Evolutionary conservation across 2,329 filamentous ascomycete species (phyloP).

Genomic region (Bisporella sp.): DNA sequence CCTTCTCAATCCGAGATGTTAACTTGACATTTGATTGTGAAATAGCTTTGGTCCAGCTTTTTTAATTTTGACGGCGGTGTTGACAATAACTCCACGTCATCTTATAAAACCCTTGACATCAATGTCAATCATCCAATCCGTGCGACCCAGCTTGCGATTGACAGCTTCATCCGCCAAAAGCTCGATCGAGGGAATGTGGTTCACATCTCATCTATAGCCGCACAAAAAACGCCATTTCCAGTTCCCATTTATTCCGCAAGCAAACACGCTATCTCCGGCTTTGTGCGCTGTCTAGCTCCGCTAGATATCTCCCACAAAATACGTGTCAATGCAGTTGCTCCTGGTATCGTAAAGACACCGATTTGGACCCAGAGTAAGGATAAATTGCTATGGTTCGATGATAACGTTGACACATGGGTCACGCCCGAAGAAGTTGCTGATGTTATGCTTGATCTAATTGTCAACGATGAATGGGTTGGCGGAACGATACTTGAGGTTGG

Average conservation of each 20-base stretch:
- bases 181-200: slow-evolving; percentile 20
- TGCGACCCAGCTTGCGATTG: slow-evolving; percentile 41
- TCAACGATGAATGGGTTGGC: slow-evolving; percentile 24
- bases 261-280: slow-evolving; percentile 38
- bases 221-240: slow-evolving; percentile 30
- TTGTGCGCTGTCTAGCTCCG: slow-evolving; percentile 31
- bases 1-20: not conserved
- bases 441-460: slow-evolving; percentile 33
- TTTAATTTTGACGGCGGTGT: slow-evolving; percentile 34
- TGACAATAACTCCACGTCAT: slow-evolving; percentile 26
- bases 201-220: slow-evolving; percentile 41
- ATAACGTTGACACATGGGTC: slow-evolving; percentile 25
- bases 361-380: slow-evolving; percentile 23
- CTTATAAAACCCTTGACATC: slow-evolving; percentile 39
- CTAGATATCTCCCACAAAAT: slow-evolving; percentile 26
- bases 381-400: slow-evolving; percentile 28
- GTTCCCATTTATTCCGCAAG: slow-evolving; percentile 37
- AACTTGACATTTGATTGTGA: not conserved
- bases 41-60: slow-evolving; percentile 30
- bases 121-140: slow-evolving; percentile 45
- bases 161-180: slow-evolving; percentile 30
- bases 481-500: slow-evolving; percentile 37
- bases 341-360: slow-evolving; percentile 29
- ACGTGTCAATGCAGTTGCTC: slow-evolving; percentile 35
- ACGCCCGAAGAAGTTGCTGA: slow-evolving; percentile 34